Conservation (phyloP, 257 asterid genomes). For the Gentiana dahurica region DNA sequence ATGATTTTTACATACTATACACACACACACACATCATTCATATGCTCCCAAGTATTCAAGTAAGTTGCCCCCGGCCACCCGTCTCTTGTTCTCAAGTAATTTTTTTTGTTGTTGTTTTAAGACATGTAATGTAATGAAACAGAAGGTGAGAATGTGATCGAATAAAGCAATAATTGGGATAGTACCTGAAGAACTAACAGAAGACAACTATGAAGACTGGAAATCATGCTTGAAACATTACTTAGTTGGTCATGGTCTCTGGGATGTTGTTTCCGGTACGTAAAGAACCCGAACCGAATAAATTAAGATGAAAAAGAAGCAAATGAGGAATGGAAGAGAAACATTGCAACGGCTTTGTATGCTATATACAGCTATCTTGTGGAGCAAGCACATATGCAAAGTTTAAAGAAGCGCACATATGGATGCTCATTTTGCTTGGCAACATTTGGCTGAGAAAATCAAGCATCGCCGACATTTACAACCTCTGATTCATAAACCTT, state of each 20-base stretch:
- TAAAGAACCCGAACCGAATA: conserved; percentile 22
- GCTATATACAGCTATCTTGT: conserved; percentile 33
- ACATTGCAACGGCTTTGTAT: conserved; percentile 30
- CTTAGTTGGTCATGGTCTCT: conserved; percentile 30
- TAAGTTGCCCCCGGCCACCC: no score
- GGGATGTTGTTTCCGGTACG: conserved; percentile 37
- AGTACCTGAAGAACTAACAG: conserved; percentile 21
- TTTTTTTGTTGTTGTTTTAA: no score
- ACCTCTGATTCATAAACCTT: conserved; percentile 5
- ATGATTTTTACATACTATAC: no score
- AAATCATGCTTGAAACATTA: conserved; percentile 28
- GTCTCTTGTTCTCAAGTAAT: no score
- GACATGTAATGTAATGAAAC: background rate
- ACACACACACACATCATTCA: no score
- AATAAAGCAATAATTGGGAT: conserved; percentile 14
- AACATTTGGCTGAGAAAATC: conserved; percentile 23
- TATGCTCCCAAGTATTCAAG: no score
- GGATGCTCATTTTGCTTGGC: conserved; percentile 24
- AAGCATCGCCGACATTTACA: background rate
- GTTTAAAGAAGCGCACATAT: conserved; percentile 18
- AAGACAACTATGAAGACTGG: conserved; percentile 37
- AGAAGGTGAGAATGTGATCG: conserved; percentile 1
- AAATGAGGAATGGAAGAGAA: conserved; percentile 31
- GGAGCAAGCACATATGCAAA: conserved; percentile 24
- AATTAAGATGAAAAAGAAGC: conserved; percentile 8